Evolutionary conservation across 1,284 basidiomycete genomes (phyloP).

Genomic region (Anthracocystis panici-leucophaei): DNA sequence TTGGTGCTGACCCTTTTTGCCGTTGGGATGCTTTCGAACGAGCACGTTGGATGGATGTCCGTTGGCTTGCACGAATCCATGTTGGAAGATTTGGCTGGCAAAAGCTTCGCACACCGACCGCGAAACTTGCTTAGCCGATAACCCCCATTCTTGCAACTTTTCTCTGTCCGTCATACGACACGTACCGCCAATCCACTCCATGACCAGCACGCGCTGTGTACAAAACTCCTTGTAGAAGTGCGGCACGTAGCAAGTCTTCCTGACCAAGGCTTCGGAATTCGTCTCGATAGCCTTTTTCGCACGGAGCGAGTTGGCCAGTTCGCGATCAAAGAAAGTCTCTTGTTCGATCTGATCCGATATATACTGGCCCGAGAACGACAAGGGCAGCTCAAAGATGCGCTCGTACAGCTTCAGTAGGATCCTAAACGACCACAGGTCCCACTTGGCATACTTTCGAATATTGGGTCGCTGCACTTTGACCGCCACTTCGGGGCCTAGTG

Average conservation of each 20-base stretch:
- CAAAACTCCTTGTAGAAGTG: constrained; percentile 48
- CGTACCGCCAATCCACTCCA: constrained; percentile 61
- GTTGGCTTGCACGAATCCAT: constrained; percentile 64
- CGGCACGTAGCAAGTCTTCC: constrained; percentile 61
- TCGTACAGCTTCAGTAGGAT: constrained; percentile 60
- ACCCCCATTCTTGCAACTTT: constrained; percentile 54
- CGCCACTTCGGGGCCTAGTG: constrained; percentile 49
- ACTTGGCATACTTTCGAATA: constrained; percentile 61
- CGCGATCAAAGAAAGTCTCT: constrained; percentile 58
- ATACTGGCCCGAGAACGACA: constrained; percentile 57
- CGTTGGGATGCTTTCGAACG: constrained; percentile 59
- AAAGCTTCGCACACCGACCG: constrained; percentile 60
- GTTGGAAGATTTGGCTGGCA: constrained; percentile 64
- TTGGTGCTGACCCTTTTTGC: constrained; percentile 55
- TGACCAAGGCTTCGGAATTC: constrained; percentile 47
- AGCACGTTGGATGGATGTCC: constrained; percentile 61
- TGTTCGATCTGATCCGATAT: constrained; percentile 63
- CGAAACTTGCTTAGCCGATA: constrained; percentile 53
- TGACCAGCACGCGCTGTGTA: constrained; percentile 53
- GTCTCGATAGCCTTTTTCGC: constrained; percentile 52
- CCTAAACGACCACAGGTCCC: constrained; percentile 60
- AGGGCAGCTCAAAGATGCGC: constrained; percentile 59
- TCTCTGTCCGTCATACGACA: constrained; percentile 59
- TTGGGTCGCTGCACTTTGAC: constrained; percentile 64
- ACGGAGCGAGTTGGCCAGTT: constrained; percentile 52